Evolutionary conservation across 2,329 filamentous ascomycete genomes (phyloP), one percentile per base, ranked within the genome.

Genomic region (Alternaria sp.): DNA sequence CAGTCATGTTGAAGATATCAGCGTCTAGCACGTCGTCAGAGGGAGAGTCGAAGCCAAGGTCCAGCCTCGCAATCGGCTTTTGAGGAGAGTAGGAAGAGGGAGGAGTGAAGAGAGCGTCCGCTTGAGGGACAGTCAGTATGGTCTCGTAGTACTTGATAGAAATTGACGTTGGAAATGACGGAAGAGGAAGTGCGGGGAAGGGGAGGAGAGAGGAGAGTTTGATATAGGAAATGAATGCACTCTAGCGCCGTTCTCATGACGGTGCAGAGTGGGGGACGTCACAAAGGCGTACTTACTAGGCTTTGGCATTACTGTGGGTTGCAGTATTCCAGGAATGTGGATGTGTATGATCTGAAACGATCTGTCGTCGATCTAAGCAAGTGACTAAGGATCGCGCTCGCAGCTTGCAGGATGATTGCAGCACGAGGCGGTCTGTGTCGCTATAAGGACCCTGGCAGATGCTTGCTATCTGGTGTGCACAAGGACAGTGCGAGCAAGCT

Each of bases 1-100:
- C 83, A 69, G 83, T 83, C 86, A 88, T 88, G 67, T 73, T 80
- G 74, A 82, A 82, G 56, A 81, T 80, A 69, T 81, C 80, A 66
- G 76, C 74, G 73, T 81, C 80, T 74, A 82, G 71, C 57, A 72
- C 76, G 73, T 81, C 78, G 77, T 82, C 80, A 73, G 79, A 79
- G 68, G 69, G 71, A 32, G 74, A 71, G 66, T 79, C 77, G 65
- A 79, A 71, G 67, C 75, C 73, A 69, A 76, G 74, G 69, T 80
- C 78, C 70, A 78, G 72, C 73, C 77, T 75, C 53, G 75, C 71
- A 64, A 77, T 69, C 63, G 76, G 75, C 70, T 79, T 79, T 67
- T 79, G 76, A 62, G 76, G 73, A 70, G 77, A 79, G 74, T 79
- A 80, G 69, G 78, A 80, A 76, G 76, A 79, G 70, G 76, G 79